Percentiles rank a stretch among this genome's conserved stretches.
Evolutionary conservation across 257 asterid genomes (phyloP).

Genomic region (Oldenlandia corymbosa): DNA sequence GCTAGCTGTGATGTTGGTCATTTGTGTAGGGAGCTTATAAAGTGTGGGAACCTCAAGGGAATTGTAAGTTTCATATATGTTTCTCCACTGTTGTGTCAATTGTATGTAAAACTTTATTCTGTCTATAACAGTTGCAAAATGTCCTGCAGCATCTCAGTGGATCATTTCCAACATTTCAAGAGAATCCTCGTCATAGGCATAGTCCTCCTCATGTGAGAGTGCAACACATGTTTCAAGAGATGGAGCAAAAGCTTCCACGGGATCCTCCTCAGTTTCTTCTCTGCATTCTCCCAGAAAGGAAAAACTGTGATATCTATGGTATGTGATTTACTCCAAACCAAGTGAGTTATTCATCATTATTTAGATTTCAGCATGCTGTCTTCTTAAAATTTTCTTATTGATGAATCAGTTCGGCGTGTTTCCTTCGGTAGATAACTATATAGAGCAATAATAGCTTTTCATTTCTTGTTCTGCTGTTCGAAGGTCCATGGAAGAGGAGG

Average conservation of each 20-base stretch:
- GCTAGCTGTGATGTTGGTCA: constrained; percentile 34
- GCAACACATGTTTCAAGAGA: constrained; percentile 39
- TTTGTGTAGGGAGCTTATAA: constrained; percentile 25
- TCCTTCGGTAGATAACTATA: background rate
- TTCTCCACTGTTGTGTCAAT: background rate
- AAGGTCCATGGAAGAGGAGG: constrained; percentile 78
- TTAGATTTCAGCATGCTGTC: background rate
- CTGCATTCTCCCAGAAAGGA: constrained; percentile 60
- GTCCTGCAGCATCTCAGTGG: constrained; percentile 23
- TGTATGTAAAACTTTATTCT: background rate
- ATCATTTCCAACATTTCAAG: constrained; percentile 34
- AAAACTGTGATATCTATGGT: constrained; percentile 72
- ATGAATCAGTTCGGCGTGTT: background rate
- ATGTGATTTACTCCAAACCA: background rate
- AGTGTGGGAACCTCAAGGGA: constrained; percentile 58
- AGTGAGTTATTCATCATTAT: background rate
- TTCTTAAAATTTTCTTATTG: constrained; percentile 5
- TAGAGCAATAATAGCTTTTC: too few species aligned
- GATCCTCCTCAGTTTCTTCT: constrained; percentile 50
- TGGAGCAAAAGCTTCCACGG: constrained; percentile 39
- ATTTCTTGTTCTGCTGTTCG: background rate
- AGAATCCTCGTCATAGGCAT: constrained; percentile 35
- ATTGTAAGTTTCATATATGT: constrained; percentile 41
- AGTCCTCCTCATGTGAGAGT: constrained; percentile 47
- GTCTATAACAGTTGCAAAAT: background rate